Conservation (phyloP, 2,329 filamentous ascomycete genomes). For the Fusarium veterinarium region DNA sequence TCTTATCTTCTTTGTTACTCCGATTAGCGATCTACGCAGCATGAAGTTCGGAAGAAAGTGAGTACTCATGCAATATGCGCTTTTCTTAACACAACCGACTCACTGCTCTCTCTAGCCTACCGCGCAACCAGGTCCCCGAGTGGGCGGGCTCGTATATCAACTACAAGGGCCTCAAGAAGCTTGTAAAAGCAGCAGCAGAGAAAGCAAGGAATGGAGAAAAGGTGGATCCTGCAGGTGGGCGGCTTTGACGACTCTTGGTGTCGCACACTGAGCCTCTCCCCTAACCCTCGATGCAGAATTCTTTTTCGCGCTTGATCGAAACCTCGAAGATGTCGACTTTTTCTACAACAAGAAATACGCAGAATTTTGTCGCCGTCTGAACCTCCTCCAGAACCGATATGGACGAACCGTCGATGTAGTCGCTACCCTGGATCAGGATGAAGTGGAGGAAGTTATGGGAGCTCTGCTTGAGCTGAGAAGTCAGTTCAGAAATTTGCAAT, state of each 20-base stretch:
- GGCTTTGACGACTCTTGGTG: slow-evolving; percentile 47
- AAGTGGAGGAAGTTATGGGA: slow-evolving; percentile 90
- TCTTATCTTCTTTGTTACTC: slow-evolving; percentile 14
- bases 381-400: slow-evolving; percentile 88
- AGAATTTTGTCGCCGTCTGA: slow-evolving; percentile 85
- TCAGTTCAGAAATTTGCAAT: slow-evolving; percentile 90
- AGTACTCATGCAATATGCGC: slow-evolving; percentile 41
- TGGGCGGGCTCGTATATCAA: slow-evolving; percentile 88
- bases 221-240: slow-evolving; percentile 90
- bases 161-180: slow-evolving; percentile 93
- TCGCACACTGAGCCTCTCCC: slow-evolving; percentile 45
- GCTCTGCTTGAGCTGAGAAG: slow-evolving; percentile 89
- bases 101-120: slow-evolving; percentile 63
- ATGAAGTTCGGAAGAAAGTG: slow-evolving; percentile 76
- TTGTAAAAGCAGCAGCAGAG: slow-evolving; percentile 83
- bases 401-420: slow-evolving; percentile 77
- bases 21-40: slow-evolving; percentile 5
- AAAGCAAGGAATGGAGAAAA: slow-evolving; percentile 75
- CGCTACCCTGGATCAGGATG: slow-evolving; percentile 83
- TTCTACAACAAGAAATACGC: slow-evolving; percentile 98
- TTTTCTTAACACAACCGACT: slow-evolving; percentile 3
- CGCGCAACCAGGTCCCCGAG: slow-evolving; percentile 86
- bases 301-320: slow-evolving; percentile 95
- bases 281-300: slow-evolving; percentile 74
- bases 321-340: slow-evolving; percentile 94